Conservation (phyloP, 345 rosid genomes). For the Rhizophora mangle region DNA sequence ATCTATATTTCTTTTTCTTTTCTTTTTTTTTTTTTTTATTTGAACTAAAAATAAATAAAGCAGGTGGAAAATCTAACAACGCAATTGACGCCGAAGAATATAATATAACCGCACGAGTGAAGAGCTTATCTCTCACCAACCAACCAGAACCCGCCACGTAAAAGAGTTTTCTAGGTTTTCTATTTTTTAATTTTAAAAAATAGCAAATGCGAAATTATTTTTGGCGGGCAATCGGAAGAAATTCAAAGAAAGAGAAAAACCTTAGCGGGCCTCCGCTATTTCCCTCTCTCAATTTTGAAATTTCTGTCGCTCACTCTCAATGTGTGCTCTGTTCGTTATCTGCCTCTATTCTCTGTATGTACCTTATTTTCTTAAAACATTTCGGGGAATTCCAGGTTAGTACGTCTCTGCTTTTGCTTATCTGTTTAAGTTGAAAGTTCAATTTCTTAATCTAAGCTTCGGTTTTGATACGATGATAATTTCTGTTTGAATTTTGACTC, state of each 20-base stretch:
- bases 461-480: neutral
- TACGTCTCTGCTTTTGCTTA: neutral
- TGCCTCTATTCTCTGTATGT: neutral
- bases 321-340: slow-evolving; percentile 7
- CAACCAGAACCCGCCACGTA: slow-evolving; percentile 42
- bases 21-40: no score
- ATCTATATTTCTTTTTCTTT: no score
- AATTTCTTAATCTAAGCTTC: neutral
- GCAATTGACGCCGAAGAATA: neutral
- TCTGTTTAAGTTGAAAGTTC: neutral
- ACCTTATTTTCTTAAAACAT: neutral
- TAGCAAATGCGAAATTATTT: slow-evolving; percentile 12
- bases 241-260: slow-evolving; percentile 54
- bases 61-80: neutral
- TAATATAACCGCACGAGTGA: neutral
- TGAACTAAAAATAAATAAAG: neutral
- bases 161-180: neutral
- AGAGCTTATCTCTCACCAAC: neutral
- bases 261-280: slow-evolving; percentile 37
- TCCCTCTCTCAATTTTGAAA: neutral
- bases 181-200: neutral
- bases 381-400: neutral
- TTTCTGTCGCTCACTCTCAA: slow-evolving; percentile 3
- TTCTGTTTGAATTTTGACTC: no score
- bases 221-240: slow-evolving; percentile 67